phyloP scores from a whole-genome alignment of 1,284 basidiomycete species.

The Meira miltonrushii region DNA sequence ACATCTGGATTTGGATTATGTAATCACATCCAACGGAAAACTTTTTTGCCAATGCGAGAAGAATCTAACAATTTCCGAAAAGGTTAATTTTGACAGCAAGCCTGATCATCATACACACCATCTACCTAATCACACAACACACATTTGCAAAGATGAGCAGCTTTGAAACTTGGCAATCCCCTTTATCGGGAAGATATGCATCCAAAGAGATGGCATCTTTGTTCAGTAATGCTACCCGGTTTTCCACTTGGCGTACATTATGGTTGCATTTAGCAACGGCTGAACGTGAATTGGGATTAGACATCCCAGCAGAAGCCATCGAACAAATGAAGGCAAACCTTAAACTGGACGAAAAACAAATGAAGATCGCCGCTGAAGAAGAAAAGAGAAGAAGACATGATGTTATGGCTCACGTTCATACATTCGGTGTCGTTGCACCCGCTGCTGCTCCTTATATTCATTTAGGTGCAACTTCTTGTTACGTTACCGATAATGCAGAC shows the following conservation, averaged over 20 bases:
- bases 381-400: conserved; percentile 98
- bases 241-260: conserved; percentile 90
- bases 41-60: too few relatives aligned
- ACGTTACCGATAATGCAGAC: conserved; percentile 86
- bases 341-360: conserved; percentile 83
- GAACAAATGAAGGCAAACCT: conserved; percentile 88
- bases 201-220: conserved; percentile 97
- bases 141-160: not conserved
- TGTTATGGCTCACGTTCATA: conserved; percentile 99
- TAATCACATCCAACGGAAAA: too few relatives aligned
- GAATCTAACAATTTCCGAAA: not conserved
- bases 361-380: conserved; percentile 82
- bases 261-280: conserved; percentile 96
- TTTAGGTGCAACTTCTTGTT: conserved; percentile 94
- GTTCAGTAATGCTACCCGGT: conserved; percentile 87
- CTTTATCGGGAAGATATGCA: conserved; percentile 70
- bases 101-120: not conserved
- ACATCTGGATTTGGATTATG: too few relatives aligned
- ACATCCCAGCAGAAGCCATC: conserved; percentile 83
- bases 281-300: conserved; percentile 88
- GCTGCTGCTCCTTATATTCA: conserved; percentile 96
- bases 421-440: conserved; percentile 87
- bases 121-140: conserved; percentile 3
- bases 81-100: not conserved
- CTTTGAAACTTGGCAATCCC: conserved; percentile 44